Conservation (phyloP, 306 rosid genomes). For the Ochetophila trinervis region DNA sequence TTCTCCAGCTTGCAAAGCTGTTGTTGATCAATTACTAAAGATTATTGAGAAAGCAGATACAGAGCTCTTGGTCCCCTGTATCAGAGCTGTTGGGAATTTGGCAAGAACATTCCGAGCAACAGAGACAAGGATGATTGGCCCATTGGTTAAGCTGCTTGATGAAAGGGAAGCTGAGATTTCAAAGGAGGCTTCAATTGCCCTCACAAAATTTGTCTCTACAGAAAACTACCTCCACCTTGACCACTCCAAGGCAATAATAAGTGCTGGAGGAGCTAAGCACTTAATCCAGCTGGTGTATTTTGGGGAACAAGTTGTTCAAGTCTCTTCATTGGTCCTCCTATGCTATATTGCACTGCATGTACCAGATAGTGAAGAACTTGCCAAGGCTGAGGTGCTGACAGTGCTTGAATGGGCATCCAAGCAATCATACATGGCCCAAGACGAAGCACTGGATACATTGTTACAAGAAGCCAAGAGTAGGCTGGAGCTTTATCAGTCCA, state of each 20-base stretch:
- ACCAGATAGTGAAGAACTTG: conserved; percentile 88
- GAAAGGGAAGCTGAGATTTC: conserved; percentile 70
- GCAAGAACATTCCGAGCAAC: conserved; percentile 89
- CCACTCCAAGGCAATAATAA: conserved; percentile 79
- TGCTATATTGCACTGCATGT: conserved; percentile 83
- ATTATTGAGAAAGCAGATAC: conserved; percentile 69
- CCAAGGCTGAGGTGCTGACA: conserved; percentile 61
- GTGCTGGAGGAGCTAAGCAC: conserved; percentile 71
- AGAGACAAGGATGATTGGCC: conserved; percentile 74
- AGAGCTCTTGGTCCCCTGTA: conserved; percentile 69
- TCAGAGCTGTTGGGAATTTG: conserved; percentile 71
- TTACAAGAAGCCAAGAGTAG: conserved; percentile 67
- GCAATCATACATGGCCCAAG: conserved; percentile 60
- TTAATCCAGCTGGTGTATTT: conserved; percentile 86
- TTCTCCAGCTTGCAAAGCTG: conserved; percentile 91
- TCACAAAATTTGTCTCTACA: conserved; percentile 64
- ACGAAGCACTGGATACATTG: conserved; percentile 46
- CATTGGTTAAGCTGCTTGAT: conserved; percentile 76
- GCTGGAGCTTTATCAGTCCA: conserved; percentile 89
- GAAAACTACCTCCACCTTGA: conserved; percentile 77
- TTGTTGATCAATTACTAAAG: conserved; percentile 70
- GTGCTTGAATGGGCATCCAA: conserved; percentile 91
- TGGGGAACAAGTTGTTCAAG: conserved; percentile 70
- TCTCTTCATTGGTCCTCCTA: conserved; percentile 58
- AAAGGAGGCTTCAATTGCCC: conserved; percentile 65